Evolutionary conservation across 208 protist species (phyloP), one percentile per base, ranked within the genome.

Genomic region (Leishmania mexicana): DNA sequence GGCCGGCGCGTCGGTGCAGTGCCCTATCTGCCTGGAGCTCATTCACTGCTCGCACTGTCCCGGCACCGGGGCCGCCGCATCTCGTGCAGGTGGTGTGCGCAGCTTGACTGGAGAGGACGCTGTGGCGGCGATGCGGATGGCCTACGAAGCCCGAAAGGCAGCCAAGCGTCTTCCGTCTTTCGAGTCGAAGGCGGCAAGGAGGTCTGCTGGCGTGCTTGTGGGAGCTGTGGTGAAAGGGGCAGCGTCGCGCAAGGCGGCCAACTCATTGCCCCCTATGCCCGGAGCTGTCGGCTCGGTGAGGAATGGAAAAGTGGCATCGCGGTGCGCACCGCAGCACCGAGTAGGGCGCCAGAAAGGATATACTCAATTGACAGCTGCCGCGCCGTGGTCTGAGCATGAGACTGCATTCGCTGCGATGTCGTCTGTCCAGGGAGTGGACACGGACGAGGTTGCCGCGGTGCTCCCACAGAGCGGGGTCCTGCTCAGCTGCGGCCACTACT

Each of bases 401-500:
- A 45, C 6, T 40, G 62, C 62, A 35, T 21, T 68, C 13, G 3
- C 38, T 51, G 38, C 28, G 1, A 3, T 31, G 51, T 17, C 51
- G 13, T 76, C 51, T 40, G 24, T 35, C 24, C n/a, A 5, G 51
- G 51, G 28, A 45, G 73, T 42, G 38, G 31, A 15, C 21, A 24
- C 24, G 1, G 40, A 47, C 57, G 57, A 78, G 38, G 35, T 24
- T 65, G 64, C 76, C 11, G 42, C 5, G 64, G 19, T 57, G 24
- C 38, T 10, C 0, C 74, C 75, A 1, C 83, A 57, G 6, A 80
- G 75, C n/a, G 92, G 90, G 35, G 79, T 94, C 15, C 90, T 98
- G 40, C 84, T 98, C 3, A 98, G 95, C 81, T 98, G 95, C 83
- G 91, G 92, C 8, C 93, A 98, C 76, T 93, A 83, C 79, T 96